These are phyloP conservation scores for Pholiota conissans DNA, from an alignment of 768 basidiomycete species.

Conservation along the genomic window DNA sequence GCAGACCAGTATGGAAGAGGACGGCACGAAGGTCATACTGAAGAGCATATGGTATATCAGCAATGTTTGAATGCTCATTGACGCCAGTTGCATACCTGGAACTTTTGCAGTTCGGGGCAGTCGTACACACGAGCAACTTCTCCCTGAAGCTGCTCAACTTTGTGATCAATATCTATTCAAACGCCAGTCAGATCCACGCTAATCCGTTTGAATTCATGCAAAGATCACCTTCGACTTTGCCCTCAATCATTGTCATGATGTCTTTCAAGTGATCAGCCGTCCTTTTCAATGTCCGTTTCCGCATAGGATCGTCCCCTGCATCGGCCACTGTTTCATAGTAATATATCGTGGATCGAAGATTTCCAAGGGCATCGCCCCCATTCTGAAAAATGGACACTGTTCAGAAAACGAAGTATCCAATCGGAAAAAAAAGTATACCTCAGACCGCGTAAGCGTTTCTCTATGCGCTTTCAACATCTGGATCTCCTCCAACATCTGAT, in stretches of 20 bases:
- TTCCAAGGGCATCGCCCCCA: constrained; percentile 55
- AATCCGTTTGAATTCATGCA: neutral
- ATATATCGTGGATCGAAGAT: constrained; percentile 59
- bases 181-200: neutral
- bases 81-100: constrained; percentile 41
- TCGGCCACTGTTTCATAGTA: constrained; percentile 73
- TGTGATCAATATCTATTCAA: constrained; percentile 50
- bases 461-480: constrained; percentile 45
- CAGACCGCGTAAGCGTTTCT: constrained; percentile 46
- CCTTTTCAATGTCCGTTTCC: constrained; percentile 40
- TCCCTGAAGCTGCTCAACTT: constrained; percentile 43
- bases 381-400: constrained; percentile 37
- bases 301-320: constrained; percentile 43
- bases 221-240: constrained; percentile 51
- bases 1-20: constrained; percentile 74
- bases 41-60: neutral
- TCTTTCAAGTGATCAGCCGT: constrained; percentile 53
- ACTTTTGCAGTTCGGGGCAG: constrained; percentile 62
- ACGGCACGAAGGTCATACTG: constrained; percentile 84
- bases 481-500: constrained; percentile 47
- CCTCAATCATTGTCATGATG: constrained; percentile 51
- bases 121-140: constrained; percentile 52
- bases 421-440: constrained; percentile 43
- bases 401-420: neutral
- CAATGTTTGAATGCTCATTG: neutral